Evolutionary conservation across 1,284 basidiomycete species (phyloP), one percentile per base, ranked within the genome.

Genomic region (Melampsora americana): DNA sequence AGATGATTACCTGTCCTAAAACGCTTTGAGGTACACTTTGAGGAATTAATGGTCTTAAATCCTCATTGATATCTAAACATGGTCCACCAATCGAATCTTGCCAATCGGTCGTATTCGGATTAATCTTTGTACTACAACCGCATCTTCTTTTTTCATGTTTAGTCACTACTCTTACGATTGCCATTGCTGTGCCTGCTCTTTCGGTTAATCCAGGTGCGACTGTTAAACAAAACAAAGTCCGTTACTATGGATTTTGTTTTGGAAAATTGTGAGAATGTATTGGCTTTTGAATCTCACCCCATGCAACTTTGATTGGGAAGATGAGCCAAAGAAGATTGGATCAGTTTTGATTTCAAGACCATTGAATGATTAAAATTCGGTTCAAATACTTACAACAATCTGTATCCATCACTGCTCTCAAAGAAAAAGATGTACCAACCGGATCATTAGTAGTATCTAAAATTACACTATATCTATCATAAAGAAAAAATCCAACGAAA

Each of bases 391-490:
- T 68, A 75, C 72, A 75, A n/a, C 72, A 75, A 61, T 74, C 72
- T 11, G 50, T 66, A 62, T 74, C 72, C 72, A 74, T 74, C 6
- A 65, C 72, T 35, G 72, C 72, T 61, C 72, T 59, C 35, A 74
- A 35, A 50, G 66, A 60, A 35, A 74, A 74, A 0, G 72, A 67
- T 28, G 50, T 61, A 1, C 72, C 72, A 5, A 23, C 56, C 50
- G 59, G 46, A 60, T 75, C 72, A 50, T 64, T 42, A 23, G 39
- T 44, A n/a, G 72, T 75, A 61, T 75, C 72, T 5, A 75, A 28
- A 2, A 75, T 75, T 2, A 75, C 72, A 60, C 72, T 75, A 26
- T 75, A 75, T 68, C 72, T 75, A 35, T 30, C 56, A n/a, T 23
- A 23, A 23, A 14, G 1, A 56, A 5, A 4, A 30, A 26, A 20